Evolutionary conservation across 2,329 filamentous ascomycete genomes (phyloP).

Genomic region (Helicocarpus griseus): DNA sequence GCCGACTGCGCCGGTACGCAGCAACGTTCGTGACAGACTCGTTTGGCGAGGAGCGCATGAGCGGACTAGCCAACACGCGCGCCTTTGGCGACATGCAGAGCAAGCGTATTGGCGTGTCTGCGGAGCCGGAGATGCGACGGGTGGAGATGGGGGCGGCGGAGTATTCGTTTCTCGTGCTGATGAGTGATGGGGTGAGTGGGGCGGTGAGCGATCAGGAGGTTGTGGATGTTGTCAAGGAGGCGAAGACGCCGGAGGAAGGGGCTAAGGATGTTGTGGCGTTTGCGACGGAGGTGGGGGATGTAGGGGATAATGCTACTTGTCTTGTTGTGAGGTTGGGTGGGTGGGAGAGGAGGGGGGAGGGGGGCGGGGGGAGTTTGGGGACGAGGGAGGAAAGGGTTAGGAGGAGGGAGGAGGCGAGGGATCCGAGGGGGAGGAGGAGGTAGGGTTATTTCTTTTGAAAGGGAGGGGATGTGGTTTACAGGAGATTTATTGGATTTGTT

Average conservation of each 20-base stretch:
- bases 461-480: background rate
- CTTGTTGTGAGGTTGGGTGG: slow-evolving; percentile 54
- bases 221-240: slow-evolving; percentile 91
- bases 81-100: slow-evolving; percentile 86
- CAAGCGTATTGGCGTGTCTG: slow-evolving; percentile 87
- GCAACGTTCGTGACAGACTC: slow-evolving; percentile 86
- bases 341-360: slow-evolving; percentile 59
- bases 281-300: slow-evolving; percentile 69
- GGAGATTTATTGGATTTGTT: no score
- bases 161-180: slow-evolving; percentile 79
- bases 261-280: slow-evolving; percentile 71
- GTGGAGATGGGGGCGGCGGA: slow-evolving; percentile 73
- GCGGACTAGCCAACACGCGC: slow-evolving; percentile 84
- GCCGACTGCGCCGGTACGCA: slow-evolving; percentile 74
- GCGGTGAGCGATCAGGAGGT: slow-evolving; percentile 87
- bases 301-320: slow-evolving; percentile 56
- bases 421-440: slow-evolving; percentile 62
- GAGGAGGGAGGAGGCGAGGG: slow-evolving; percentile 66
- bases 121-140: slow-evolving; percentile 79
- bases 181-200: slow-evolving; percentile 81
- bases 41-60: slow-evolving; percentile 94
- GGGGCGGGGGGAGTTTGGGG: slow-evolving; percentile 76
- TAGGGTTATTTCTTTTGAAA: slow-evolving; percentile 16
- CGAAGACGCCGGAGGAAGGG: slow-evolving; percentile 78
- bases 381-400: slow-evolving; percentile 88